Evolutionary conservation across 441 rosid species (phyloP).

Genomic region (Syzygium syzygioides): DNA sequence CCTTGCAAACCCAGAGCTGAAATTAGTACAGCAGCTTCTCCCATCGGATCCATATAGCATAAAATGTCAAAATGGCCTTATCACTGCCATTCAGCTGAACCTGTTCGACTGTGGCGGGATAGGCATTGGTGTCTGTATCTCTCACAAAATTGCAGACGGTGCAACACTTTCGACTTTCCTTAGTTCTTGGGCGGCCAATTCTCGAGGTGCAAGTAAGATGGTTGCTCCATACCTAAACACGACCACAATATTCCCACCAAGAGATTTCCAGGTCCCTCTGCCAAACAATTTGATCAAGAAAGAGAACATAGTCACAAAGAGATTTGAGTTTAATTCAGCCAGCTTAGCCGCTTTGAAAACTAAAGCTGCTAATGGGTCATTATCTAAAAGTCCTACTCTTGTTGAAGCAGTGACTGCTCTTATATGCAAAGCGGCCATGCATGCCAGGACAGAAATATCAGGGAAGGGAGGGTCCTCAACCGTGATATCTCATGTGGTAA

Average conservation of each 20-base stretch:
- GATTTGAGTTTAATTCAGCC: not conserved
- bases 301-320: not conserved
- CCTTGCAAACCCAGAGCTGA: not conserved
- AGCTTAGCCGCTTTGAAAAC: not conserved
- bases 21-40: not conserved
- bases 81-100: not conserved
- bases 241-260: not conserved
- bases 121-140: not conserved
- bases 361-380: not conserved
- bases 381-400: not conserved
- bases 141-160: slow-evolving; percentile 1
- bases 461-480: not conserved
- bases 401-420: not conserved
- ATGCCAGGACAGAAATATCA: not conserved
- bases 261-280: not conserved
- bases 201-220: not conserved
- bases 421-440: not conserved
- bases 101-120: not conserved
- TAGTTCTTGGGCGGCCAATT: not conserved
- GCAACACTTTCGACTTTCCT: not conserved
- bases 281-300: not conserved
- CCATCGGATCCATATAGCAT: not conserved
- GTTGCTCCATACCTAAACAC: not conserved
- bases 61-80: not conserved
- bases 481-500: not conserved